These are phyloP conservation scores for Chlorella sp. DNA, from an alignment of 139 green algal genomes.

Conservation along the genomic window DNA sequence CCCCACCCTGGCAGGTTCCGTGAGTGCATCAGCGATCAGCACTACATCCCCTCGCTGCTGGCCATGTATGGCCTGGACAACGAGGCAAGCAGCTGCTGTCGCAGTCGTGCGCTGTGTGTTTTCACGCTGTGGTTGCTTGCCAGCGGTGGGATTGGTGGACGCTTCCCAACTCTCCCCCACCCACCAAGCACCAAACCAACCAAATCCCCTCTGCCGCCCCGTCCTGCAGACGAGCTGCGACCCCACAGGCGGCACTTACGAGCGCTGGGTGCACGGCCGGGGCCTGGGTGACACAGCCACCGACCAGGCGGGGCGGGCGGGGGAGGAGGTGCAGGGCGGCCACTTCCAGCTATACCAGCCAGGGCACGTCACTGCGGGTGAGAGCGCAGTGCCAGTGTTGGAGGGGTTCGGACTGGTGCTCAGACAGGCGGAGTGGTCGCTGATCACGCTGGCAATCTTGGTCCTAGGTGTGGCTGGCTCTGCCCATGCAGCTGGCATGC, in stretches of 20 bases:
- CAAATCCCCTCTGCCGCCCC: background rate
- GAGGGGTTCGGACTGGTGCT: too few species aligned
- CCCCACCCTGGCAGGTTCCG: background rate
- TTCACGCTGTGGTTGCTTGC: background rate
- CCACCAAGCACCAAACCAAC: too few species aligned
- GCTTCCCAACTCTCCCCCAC: too few species aligned
- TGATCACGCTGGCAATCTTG: too few species aligned
- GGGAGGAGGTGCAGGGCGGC: background rate
- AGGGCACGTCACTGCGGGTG: background rate
- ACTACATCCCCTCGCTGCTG: constrained; percentile 41
- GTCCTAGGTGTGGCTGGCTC: too few species aligned
- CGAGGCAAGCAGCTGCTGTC: background rate
- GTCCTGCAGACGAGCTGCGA: constrained; percentile 14
- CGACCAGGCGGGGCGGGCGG: background rate
- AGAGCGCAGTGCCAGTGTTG: too few species aligned
- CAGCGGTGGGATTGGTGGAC: too few species aligned
- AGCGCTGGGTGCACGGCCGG: background rate
- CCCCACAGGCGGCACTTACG: background rate
- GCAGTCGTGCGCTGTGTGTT: background rate
- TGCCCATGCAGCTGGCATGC: too few species aligned
- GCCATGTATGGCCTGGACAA: constrained; percentile 35
- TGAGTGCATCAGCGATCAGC: constrained; percentile 40
- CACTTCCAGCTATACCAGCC: constrained; percentile 2
- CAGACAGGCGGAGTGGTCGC: too few species aligned
- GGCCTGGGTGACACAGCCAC: background rate